Percentiles rank a stretch among this genome's conserved stretches.
Evolutionary conservation across 768 basidiomycete species (phyloP).

Genomic region (Gymnopilus dilepis): DNA sequence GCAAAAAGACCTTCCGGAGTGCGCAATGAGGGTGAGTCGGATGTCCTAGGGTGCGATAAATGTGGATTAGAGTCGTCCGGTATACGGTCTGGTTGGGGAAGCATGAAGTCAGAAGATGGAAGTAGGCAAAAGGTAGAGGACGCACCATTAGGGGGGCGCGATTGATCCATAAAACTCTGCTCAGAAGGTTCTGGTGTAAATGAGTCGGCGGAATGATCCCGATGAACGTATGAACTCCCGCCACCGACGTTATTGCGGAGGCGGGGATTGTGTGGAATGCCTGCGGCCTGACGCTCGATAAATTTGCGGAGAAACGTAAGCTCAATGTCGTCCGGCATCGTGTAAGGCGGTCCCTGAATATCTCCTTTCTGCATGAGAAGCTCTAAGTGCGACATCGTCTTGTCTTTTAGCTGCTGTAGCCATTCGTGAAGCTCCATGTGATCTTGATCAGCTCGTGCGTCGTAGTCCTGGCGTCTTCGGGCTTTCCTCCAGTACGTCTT

Average conservation of each 20-base stretch:
- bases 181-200: constrained; percentile 56
- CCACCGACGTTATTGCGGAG: constrained; percentile 59
- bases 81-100: constrained; percentile 34
- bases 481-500: constrained; percentile 89
- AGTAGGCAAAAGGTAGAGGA: constrained; percentile 15
- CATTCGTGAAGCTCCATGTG: constrained; percentile 91
- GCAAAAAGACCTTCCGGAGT: constrained; percentile 58
- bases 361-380: constrained; percentile 89
- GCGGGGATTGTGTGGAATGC: constrained; percentile 80
- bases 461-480: constrained; percentile 83
- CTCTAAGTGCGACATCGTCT: constrained; percentile 87
- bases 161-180: constrained; percentile 44
- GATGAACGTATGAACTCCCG: constrained; percentile 41
- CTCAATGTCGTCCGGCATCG: constrained; percentile 82
- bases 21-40: constrained; percentile 56
- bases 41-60: constrained; percentile 46
- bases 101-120: constrained; percentile 2
- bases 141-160: constrained; percentile 38
- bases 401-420: constrained; percentile 87
- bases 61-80: constrained; percentile 44
- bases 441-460: constrained; percentile 84
- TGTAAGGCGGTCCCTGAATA: constrained; percentile 81
- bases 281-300: constrained; percentile 77
- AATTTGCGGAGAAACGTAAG: constrained; percentile 81
- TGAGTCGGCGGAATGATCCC: constrained; percentile 52